Conservation (phyloP, 805 yeast species). For the Cyberlindnera saturnus region DNA sequence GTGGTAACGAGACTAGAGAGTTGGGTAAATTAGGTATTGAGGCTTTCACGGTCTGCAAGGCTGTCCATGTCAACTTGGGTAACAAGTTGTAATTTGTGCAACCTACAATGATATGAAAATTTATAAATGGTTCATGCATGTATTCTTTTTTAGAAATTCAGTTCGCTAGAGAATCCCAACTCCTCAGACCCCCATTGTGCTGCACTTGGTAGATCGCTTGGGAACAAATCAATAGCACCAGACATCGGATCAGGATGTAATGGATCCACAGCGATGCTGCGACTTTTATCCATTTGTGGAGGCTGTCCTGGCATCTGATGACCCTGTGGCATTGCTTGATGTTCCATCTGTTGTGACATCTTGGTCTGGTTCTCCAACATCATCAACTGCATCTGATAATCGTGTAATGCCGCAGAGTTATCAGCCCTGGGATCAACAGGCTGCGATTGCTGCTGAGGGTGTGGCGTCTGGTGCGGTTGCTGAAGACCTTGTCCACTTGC, state of each 20-base stretch:
- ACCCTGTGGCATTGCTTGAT: not conserved
- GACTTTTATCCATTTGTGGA: slow-evolving; percentile 1
- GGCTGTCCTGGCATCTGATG: not conserved
- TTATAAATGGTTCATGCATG: not conserved
- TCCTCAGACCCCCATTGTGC: slow-evolving; percentile 1
- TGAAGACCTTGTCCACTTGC: slow-evolving; percentile 4
- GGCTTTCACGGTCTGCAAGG: slow-evolving; percentile 59
- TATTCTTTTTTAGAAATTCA: slow-evolving; percentile 3
- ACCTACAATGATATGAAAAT: not conserved
- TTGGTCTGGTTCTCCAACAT: slow-evolving; percentile 71
- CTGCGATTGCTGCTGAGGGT: slow-evolving; percentile 12
- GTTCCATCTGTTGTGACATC: slow-evolving; percentile 7
- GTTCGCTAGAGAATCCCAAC: slow-evolving; percentile 9
- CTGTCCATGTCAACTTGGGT: slow-evolving; percentile 64
- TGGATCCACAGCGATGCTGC: slow-evolving; percentile 20
- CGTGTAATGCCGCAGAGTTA: slow-evolving; percentile 53
- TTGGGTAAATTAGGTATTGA: slow-evolving; percentile 60
- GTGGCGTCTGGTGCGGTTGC: slow-evolving; percentile 24
- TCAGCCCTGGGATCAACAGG: slow-evolving; percentile 15
- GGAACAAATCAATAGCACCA: slow-evolving; percentile 20
- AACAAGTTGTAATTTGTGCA: slow-evolving; percentile 16
- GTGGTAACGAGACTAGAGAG: slow-evolving; percentile 59
- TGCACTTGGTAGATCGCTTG: slow-evolving; percentile 9
- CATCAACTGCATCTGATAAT: slow-evolving; percentile 76
- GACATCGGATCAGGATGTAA: slow-evolving; percentile 21